These are phyloP conservation scores for Acarospora socialis DNA, from an alignment of 2,329 filamentous ascomycete species.

Conservation along the genomic window DNA sequence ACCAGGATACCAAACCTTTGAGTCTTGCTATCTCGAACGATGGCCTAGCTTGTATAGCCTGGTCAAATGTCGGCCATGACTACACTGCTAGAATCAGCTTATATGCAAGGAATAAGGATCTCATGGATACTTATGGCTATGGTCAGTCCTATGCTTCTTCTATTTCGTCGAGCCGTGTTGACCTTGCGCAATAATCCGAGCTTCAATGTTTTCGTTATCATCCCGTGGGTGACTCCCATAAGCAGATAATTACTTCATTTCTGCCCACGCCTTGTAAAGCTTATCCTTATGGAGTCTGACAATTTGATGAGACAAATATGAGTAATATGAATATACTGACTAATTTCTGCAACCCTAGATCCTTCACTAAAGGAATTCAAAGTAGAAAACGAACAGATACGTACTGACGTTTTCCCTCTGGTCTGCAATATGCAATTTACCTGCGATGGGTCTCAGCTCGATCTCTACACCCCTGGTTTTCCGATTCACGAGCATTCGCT, in stretches of 20 bases:
- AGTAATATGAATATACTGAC: too few species aligned
- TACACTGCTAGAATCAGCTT: constrained; percentile 4
- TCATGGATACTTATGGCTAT: constrained; percentile 9
- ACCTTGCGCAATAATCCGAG: too few species aligned
- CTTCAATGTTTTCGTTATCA: too few species aligned
- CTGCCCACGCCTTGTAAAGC: too few species aligned
- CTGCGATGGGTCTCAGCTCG: constrained; percentile 4
- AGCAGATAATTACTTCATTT: too few species aligned
- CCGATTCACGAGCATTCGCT: constrained; percentile 10
- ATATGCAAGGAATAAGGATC: constrained; percentile 5
- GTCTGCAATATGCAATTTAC: constrained; percentile 8
- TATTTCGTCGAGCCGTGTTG: not conserved
- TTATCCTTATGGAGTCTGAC: too few species aligned
- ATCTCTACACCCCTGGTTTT: constrained; percentile 7
- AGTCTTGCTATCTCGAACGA: constrained; percentile 10
- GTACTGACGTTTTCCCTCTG: too few species aligned
- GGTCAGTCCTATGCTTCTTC: constrained; percentile 1
- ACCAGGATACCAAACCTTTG: constrained; percentile 1
- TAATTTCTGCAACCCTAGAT: too few species aligned
- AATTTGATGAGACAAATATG: too few species aligned
- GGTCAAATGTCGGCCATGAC: constrained; percentile 2
- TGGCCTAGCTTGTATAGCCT: constrained; percentile 10
- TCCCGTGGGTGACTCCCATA: too few species aligned
- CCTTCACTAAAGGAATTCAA: too few species aligned
- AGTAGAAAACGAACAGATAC: too few species aligned